Evolutionary conservation across 2,329 filamentous ascomycete species (phyloP), one percentile per base, ranked within the genome.

Genomic region (Paraphoma sp.): DNA sequence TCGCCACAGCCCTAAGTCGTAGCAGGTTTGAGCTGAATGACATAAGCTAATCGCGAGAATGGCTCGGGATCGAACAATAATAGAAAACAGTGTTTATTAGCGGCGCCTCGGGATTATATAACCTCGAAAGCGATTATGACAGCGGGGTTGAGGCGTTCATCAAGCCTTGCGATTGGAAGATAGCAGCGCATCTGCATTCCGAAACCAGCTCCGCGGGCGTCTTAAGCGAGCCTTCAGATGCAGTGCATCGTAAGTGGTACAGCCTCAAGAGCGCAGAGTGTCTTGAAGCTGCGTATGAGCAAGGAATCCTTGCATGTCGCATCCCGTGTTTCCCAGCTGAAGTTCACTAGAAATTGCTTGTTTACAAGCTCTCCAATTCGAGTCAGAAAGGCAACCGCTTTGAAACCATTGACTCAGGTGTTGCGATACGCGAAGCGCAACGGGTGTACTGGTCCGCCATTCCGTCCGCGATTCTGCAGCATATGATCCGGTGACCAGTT

Each of bases 91-190:
- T 41, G 6, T 11, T 1, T 38, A 47, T 29, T 45, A 30, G 41
- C 45, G 16, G 47, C n/a, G 18, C 16, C 3, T 11, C 9, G 43
- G 10, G 45, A 51, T 59, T 59, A 62, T 56, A 57, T 57, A 57
- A 55, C 47, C 14, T 16, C 12, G 1, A 14, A 2, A 33, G 23
- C 40, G 57, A 60, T 61, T 61, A 63, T 43, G 40, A 53, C 51
- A 56, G 58, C 53, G 51, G 55, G 54, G 60, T 50, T 28, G 28
- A 52, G 23, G 36, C 40, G 30, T 45, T 17, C 10, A 29, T 44
- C 16, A 16, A 17, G 31, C 5, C 1, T 11, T 46, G 46, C 45
- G 49, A 60, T 62, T 60, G 60, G 55, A 11, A 54, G 41, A 54
- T 33, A 31, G 11, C 11, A 18, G 23, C 23, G 30, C 28, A 38